Percentiles rank a stretch among this genome's conserved stretches.
phyloP scores from a whole-genome alignment of 2,329 filamentous ascomycete species.

The Podosphaera aphanis region DNA sequence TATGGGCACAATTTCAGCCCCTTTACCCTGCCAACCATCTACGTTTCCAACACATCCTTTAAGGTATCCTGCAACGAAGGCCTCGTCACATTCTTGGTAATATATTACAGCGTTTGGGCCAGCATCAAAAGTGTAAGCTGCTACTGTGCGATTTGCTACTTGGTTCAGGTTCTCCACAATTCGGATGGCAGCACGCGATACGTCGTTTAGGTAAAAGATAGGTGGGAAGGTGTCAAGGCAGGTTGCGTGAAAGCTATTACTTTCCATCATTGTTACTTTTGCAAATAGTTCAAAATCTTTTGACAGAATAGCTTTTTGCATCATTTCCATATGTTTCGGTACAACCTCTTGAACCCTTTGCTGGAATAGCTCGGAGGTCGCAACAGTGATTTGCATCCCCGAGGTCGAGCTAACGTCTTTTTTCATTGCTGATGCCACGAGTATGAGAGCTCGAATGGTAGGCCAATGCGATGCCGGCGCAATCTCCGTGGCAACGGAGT shows the following conservation, averaged over 20 bases:
- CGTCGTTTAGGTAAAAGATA: slow-evolving; percentile 97
- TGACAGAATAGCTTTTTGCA: slow-evolving; percentile 58
- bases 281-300: slow-evolving; percentile 74
- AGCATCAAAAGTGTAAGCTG: slow-evolving; percentile 92
- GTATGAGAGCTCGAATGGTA: slow-evolving; percentile 72
- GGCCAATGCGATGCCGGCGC: slow-evolving; percentile 84
- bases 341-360: slow-evolving; percentile 55
- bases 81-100: slow-evolving; percentile 61
- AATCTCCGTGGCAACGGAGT: slow-evolving; percentile 73
- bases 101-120: slow-evolving; percentile 95
- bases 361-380: slow-evolving; percentile 69
- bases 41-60: slow-evolving; percentile 38
- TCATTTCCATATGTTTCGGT: slow-evolving; percentile 57
- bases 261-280: slow-evolving; percentile 84
- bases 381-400: slow-evolving; percentile 93
- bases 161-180: slow-evolving; percentile 77
- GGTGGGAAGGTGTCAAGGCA: slow-evolving; percentile 90
- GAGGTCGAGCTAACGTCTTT: slow-evolving; percentile 84
- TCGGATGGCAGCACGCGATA: slow-evolving; percentile 64
- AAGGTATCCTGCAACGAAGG: slow-evolving; percentile 54
- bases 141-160: slow-evolving; percentile 52
- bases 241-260: slow-evolving; percentile 87
- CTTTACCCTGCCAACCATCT: slow-evolving; percentile 47
- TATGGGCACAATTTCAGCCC: slow-evolving; percentile 19
- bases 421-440: slow-evolving; percentile 82